Evolutionary conservation across 257 asterid species (phyloP).

Genomic region (Nicotiana otophora): DNA sequence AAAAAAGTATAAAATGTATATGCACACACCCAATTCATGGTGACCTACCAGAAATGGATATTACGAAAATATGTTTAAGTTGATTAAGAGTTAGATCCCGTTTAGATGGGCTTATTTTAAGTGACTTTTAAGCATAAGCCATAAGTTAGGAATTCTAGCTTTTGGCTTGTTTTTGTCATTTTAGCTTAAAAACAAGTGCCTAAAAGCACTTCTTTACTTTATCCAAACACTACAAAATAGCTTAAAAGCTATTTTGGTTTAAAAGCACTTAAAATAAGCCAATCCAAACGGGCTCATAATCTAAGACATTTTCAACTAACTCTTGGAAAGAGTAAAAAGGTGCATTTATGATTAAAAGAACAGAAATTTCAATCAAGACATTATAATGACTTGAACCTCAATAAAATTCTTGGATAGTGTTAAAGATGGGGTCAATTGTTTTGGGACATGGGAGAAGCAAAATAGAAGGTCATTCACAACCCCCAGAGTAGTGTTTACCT

Average conservation of each 20-base stretch:
- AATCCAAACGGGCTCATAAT: too few species aligned
- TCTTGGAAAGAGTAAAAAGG: neutral
- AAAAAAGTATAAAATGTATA: neutral
- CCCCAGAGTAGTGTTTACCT: slow-evolving; percentile 43
- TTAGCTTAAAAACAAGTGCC: too few species aligned
- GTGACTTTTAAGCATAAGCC: too few species aligned
- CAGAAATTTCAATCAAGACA: neutral
- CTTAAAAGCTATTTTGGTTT: too few species aligned
- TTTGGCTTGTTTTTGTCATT: too few species aligned
- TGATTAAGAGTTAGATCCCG: neutral
- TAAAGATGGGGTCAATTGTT: neutral
- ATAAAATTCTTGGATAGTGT: neutral
- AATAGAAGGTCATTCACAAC: neutral
- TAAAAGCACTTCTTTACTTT: too few species aligned
- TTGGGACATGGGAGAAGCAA: neutral
- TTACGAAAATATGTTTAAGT: neutral
- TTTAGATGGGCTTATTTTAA: too few species aligned
- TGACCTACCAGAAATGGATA: neutral
- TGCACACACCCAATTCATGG: neutral
- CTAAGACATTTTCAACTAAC: neutral
- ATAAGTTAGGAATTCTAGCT: too few species aligned
- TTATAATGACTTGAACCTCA: neutral
- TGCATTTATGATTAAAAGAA: neutral
- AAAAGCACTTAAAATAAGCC: too few species aligned
- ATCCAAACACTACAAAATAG: too few species aligned